Conservation (phyloP, 306 rosid genomes). For the Trichosanthes truncata region DNA sequence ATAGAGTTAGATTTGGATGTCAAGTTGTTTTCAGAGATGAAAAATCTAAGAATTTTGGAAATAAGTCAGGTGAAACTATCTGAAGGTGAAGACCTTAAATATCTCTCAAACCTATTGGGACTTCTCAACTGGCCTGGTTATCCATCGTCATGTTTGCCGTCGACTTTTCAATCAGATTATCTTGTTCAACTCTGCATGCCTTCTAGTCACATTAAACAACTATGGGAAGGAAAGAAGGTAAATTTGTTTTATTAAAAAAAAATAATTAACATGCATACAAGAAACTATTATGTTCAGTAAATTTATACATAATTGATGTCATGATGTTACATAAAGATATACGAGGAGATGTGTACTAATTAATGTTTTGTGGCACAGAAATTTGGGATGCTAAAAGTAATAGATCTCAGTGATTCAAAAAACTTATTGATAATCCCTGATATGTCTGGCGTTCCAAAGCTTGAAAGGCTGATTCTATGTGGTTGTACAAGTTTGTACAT, state of each 20-base stretch:
- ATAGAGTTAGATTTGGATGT: background rate
- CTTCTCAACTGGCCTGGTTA: background rate
- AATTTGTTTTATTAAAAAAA: no score
- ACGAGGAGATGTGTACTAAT: background rate
- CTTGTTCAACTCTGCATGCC: background rate
- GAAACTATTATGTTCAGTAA: background rate
- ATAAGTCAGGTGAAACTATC: background rate
- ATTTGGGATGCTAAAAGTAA: background rate
- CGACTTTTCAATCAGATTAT: background rate
- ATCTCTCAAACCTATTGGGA: background rate
- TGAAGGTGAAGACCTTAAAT: background rate
- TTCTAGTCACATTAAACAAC: background rate
- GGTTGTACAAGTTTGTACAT: slow-evolving; percentile 6
- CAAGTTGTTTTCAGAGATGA: background rate
- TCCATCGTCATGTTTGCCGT: background rate
- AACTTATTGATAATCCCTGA: background rate
- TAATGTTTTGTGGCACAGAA: background rate
- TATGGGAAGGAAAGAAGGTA: slow-evolving; percentile 2
- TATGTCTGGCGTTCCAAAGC: slow-evolving; percentile 5
- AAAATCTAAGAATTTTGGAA: background rate
- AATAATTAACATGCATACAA: background rate
- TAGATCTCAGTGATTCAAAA: slow-evolving; percentile 9
- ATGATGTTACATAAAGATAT: background rate
- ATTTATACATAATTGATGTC: background rate
- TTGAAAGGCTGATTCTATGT: slow-evolving; percentile 9